These are phyloP conservation scores for Epichloe bromicola DNA, from an alignment of 2,329 filamentous ascomycete genomes.

Conservation along the genomic window DNA sequence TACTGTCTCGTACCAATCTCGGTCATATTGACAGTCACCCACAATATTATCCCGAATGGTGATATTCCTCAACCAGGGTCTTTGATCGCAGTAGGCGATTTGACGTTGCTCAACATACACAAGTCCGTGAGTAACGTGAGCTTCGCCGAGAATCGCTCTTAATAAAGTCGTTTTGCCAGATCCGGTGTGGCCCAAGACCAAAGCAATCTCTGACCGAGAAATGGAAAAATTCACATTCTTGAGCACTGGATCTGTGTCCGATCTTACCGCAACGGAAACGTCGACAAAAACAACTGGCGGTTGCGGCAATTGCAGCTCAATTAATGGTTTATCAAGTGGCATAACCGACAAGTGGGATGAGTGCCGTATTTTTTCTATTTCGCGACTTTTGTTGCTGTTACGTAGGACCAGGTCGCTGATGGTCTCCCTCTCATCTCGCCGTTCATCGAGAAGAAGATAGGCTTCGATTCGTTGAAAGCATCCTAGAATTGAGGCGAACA, in stretches of 20 bases:
- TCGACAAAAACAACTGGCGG: slow-evolving; percentile 23
- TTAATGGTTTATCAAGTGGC: background rate
- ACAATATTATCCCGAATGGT: slow-evolving; percentile 14
- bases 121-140: slow-evolving; percentile 4
- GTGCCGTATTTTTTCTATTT: background rate
- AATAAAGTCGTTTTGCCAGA: slow-evolving; percentile 8
- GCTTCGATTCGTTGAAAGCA: slow-evolving; percentile 8
- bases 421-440: slow-evolving; percentile 1
- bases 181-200: slow-evolving; percentile 15
- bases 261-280: slow-evolving; percentile 22
- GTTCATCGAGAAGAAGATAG: slow-evolving; percentile 5
- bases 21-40: slow-evolving; percentile 8
- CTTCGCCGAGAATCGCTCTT: slow-evolving; percentile 7
- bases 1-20: slow-evolving; percentile 9
- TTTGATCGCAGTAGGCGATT: background rate
- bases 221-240: slow-evolving; percentile 3
- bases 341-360: slow-evolving; percentile 13
- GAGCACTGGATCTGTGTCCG: slow-evolving; percentile 20
- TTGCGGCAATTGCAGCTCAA: background rate
- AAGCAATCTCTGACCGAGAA: background rate
- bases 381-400: slow-evolving; percentile 10
- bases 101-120: slow-evolving; percentile 1
- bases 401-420: slow-evolving; percentile 28
- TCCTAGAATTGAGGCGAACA: slow-evolving; percentile 1
- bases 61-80: slow-evolving; percentile 12